These are phyloP conservation scores for Leucosporidium creatinivorum DNA, from an alignment of 768 basidiomycete species.

Conservation along the genomic window DNA sequence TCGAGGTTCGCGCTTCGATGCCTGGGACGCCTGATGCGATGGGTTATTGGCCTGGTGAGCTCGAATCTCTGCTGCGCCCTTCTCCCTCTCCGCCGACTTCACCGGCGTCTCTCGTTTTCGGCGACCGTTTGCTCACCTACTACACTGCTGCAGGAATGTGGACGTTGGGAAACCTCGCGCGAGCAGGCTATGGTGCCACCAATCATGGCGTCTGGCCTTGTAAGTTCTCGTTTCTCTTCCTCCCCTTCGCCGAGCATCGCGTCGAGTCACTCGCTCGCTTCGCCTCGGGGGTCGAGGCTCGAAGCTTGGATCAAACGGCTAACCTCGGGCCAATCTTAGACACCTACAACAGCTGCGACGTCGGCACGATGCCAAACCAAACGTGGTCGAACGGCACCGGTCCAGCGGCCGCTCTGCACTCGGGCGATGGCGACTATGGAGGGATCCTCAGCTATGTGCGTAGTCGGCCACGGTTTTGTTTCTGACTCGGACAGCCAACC, in stretches of 20 bases:
- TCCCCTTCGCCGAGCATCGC: neutral
- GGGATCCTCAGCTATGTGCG: constrained; percentile 27
- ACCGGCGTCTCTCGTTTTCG: too few relatives aligned
- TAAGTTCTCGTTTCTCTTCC: neutral
- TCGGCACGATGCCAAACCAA: constrained; percentile 70
- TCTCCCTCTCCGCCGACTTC: too few relatives aligned
- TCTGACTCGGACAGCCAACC: too few relatives aligned
- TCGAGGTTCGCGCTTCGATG: constrained; percentile 47
- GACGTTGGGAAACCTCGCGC: constrained; percentile 57
- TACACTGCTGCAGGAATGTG: neutral
- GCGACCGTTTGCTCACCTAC: neutral
- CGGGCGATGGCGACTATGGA: constrained; percentile 42
- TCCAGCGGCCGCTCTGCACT: constrained; percentile 51
- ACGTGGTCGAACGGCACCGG: constrained; percentile 51
- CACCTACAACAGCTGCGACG: constrained; percentile 56
- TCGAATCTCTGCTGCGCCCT: too few relatives aligned
- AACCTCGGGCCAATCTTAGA: too few relatives aligned
- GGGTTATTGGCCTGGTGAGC: constrained; percentile 76
- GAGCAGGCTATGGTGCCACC: constrained; percentile 80
- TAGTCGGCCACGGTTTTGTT: neutral
- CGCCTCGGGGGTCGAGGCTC: too few relatives aligned
- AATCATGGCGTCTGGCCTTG: constrained; percentile 63
- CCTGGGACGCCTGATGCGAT: constrained; percentile 39
- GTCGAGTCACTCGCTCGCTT: too few relatives aligned
- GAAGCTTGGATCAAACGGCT: too few relatives aligned